A percentile compares a stretch with the other conserved stretches of the same genome.
phyloP scores from a whole-genome alignment of 1,284 basidiomycete genomes.

The Waitea zeae region DNA sequence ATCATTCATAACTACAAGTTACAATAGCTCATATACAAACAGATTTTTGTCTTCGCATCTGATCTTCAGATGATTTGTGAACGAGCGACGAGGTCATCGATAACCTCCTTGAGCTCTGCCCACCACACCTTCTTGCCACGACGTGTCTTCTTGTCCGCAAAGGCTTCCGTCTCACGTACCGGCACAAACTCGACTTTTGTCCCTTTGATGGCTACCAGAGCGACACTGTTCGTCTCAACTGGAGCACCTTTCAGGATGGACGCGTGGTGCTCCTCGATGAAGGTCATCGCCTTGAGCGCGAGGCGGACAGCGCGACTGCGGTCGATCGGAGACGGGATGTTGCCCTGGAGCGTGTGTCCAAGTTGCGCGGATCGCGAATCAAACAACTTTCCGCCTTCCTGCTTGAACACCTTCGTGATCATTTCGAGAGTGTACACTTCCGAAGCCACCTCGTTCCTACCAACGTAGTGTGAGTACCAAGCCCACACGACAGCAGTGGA shows the following conservation, averaged over 20 bases:
- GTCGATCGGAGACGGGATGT: slow-evolving; percentile 87
- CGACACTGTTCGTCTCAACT: slow-evolving; percentile 49
- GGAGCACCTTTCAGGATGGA: slow-evolving; percentile 26
- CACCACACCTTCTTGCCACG: slow-evolving; percentile 78
- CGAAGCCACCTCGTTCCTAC: slow-evolving; percentile 77
- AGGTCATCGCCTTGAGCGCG: slow-evolving; percentile 84
- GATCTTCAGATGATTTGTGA: slow-evolving; percentile 22
- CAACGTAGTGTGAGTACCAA: slow-evolving; percentile 1
- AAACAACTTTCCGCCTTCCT: slow-evolving; percentile 85
- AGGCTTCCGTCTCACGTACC: slow-evolving; percentile 66
- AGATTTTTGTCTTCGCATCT: no score
- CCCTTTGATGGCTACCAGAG: slow-evolving; percentile 84
- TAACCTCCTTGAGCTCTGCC: slow-evolving; percentile 49
- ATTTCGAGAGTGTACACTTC: slow-evolving; percentile 84
- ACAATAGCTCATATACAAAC: no score
- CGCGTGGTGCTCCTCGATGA: slow-evolving; percentile 74
- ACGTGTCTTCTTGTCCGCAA: slow-evolving; percentile 85
- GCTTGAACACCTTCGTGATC: slow-evolving; percentile 86
- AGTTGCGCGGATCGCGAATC: slow-evolving; percentile 89
- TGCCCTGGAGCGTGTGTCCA: slow-evolving; percentile 93
- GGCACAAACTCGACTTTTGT: slow-evolving; percentile 69
- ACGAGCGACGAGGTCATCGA: slow-evolving; percentile 53
- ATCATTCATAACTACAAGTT: no score
- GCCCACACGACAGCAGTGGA: background rate
- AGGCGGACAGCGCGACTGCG: slow-evolving; percentile 83